Evolutionary conservation across 768 basidiomycete species (phyloP), one percentile per base, ranked within the genome.

Genomic region (Russula lepida): DNA sequence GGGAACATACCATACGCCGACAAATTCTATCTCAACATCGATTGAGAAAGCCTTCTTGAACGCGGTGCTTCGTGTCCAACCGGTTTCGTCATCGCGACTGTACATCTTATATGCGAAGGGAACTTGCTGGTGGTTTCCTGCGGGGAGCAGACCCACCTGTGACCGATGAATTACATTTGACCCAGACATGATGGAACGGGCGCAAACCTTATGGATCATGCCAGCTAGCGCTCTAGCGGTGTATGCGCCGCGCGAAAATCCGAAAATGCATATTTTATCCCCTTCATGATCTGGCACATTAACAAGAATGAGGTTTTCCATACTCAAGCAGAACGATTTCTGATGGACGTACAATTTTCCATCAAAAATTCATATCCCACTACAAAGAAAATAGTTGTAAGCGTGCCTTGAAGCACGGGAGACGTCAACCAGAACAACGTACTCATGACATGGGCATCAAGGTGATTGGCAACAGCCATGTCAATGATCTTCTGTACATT

Each of bases 41-140:
- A 85, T 81, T 0, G 82, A 85, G 68, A 89, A 90, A 0, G 85
- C 81, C 35, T 83, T 84, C 71, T 89, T 89, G 75, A 91, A 91
- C 0, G 77, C 79, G 0, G 74, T 78, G 59, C 84, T 84, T 67
- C 86, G 83, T 8, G 68, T 60, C 86, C 86, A 88, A 1, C 86
- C 85, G 1, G 63, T 64, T 8, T 79, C 72, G 63, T 86, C 82
- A 41, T 83, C 79, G 3, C 77, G 73, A 3, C 77, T 78, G 73
- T 82, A 92, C 84, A 90, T 88, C 62, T 81, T 79, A 74, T 84
- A 86, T 3, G 89, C 89, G 67, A 92, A 89, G 0, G 86, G 85
- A 7, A 91, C 82, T 68, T 89, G 86, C 64, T 89, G 85, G 52
- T 84, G 79, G 61, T 89, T 91, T 65, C 79, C 79, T 25, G 76